Evolutionary conservation across 495 filamentous ascomycete genomes (phyloP).

Genomic region (Daldinia loculata): DNA sequence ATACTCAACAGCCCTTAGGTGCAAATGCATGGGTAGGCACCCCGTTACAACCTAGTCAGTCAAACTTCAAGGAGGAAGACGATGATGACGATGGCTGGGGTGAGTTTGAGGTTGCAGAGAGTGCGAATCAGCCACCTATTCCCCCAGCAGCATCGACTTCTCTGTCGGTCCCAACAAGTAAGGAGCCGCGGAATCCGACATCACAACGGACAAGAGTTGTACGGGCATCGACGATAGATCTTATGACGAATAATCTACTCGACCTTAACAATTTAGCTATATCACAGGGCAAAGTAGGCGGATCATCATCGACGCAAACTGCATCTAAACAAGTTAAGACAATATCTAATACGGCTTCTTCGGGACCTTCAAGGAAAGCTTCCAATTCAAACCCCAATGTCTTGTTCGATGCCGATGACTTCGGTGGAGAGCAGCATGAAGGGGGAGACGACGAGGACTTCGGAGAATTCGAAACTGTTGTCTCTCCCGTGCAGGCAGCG

Average conservation of each 20-base stretch:
- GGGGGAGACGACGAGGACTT: slow-evolving; percentile 59
- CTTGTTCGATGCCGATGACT: slow-evolving; percentile 60
- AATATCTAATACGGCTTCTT: slow-evolving; percentile 7
- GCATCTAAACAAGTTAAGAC: slow-evolving; percentile 13
- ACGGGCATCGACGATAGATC: slow-evolving; percentile 55
- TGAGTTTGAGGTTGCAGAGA: slow-evolving; percentile 70
- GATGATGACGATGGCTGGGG: slow-evolving; percentile 76
- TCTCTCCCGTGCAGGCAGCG: slow-evolving; percentile 29
- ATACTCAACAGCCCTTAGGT: slow-evolving; percentile 33
- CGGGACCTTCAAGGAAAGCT: slow-evolving; percentile 7
- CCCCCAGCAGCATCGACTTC: slow-evolving; percentile 8
- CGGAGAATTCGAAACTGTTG: slow-evolving; percentile 58
- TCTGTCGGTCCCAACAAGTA: slow-evolving; percentile 21
- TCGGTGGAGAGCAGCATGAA: slow-evolving; percentile 48
- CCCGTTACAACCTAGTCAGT: slow-evolving; percentile 15
- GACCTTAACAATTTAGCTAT: slow-evolving; percentile 41
- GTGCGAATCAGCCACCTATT: slow-evolving; percentile 5
- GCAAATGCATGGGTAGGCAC: slow-evolving; percentile 25
- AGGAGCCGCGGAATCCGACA: slow-evolving; percentile 12
- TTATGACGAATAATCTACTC: slow-evolving; percentile 56
- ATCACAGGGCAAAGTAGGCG: slow-evolving; percentile 4
- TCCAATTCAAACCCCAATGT: slow-evolving; percentile 52
- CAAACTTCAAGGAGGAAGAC: slow-evolving; percentile 40
- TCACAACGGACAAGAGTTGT: slow-evolving; percentile 43
- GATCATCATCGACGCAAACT: slow-evolving; percentile 9